phyloP scores from a whole-genome alignment of 2,329 filamentous ascomycete species.

The Ophiostoma novo-ulmi region DNA sequence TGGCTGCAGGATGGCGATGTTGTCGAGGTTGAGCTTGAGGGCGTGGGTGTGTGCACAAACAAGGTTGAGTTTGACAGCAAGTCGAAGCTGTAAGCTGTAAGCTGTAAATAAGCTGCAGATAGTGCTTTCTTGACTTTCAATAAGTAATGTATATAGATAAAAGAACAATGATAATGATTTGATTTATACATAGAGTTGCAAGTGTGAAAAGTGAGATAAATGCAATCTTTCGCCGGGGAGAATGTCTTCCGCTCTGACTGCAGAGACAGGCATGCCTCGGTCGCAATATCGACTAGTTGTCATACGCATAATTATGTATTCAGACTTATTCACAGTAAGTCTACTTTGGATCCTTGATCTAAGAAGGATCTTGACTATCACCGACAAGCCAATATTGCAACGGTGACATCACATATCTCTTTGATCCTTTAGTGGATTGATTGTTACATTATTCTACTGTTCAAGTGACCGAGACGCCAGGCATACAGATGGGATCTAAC shows the following conservation, averaged over 20 bases:
- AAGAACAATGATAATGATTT: background rate
- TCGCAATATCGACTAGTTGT: too few relatives aligned
- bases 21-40: conserved; percentile 63
- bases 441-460: background rate
- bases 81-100: conserved; percentile 30
- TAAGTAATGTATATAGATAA: background rate
- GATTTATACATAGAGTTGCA: too few relatives aligned
- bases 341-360: background rate
- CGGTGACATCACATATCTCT: background rate
- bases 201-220: too few relatives aligned
- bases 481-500: background rate
- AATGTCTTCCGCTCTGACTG: too few relatives aligned
- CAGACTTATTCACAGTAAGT: too few relatives aligned
- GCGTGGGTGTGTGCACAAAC: conserved; percentile 57
- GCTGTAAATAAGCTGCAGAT: too few relatives aligned
- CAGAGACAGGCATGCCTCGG: too few relatives aligned
- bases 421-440: background rate
- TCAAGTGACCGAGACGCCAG: background rate
- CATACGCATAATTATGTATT: too few relatives aligned
- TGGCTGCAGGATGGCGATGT: conserved; percentile 67
- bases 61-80: conserved; percentile 41
- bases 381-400: background rate
- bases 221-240: too few relatives aligned
- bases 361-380: background rate
- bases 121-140: too few relatives aligned